Evolutionary conservation across 495 filamentous ascomycete genomes (phyloP).

Genomic region (Articulospora tetracladia): DNA sequence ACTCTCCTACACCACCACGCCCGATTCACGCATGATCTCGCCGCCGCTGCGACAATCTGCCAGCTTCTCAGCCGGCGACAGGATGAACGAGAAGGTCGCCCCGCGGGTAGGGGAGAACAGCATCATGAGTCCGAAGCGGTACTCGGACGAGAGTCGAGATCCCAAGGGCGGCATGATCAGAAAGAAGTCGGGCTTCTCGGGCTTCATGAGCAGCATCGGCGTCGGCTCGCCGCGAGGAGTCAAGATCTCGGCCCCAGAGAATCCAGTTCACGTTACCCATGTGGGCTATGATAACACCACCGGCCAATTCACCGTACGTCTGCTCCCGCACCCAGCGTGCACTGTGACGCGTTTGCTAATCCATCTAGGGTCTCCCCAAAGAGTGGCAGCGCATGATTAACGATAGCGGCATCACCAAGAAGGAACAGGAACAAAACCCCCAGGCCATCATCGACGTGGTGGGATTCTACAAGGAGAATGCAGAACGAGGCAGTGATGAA

Average conservation of each 20-base stretch:
- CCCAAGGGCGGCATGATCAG: conserved; percentile 53
- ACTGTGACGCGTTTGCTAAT: conserved; percentile 11
- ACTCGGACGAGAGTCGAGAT: conserved; percentile 77
- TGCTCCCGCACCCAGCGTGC: not conserved
- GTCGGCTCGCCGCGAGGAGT: conserved; percentile 86
- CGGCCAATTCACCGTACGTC: conserved; percentile 89
- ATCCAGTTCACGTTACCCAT: conserved; percentile 96
- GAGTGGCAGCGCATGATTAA: conserved; percentile 96
- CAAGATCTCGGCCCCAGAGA: conserved; percentile 92
- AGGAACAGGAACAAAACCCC: conserved; percentile 92
- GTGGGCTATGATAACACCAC: conserved; percentile 97
- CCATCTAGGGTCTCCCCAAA: conserved; percentile 77
- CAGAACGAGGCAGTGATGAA: conserved; percentile 72
- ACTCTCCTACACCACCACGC: conserved; percentile 52
- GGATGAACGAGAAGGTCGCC: conserved; percentile 44
- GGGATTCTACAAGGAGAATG: conserved; percentile 92
- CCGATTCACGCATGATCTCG: conserved; percentile 52
- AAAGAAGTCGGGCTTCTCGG: conserved; percentile 94
- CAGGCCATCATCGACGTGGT: conserved; percentile 94
- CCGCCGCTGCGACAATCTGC: conserved; percentile 71
- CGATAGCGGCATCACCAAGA: conserved; percentile 93
- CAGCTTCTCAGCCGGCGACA: conserved; percentile 67
- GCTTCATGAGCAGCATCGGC: conserved; percentile 82
- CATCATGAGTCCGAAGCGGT: conserved; percentile 65
- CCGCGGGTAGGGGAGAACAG: conserved; percentile 53